Evolutionary conservation across 2,329 filamentous ascomycete genomes (phyloP).

Genomic region (Chaetomium sp.): DNA sequence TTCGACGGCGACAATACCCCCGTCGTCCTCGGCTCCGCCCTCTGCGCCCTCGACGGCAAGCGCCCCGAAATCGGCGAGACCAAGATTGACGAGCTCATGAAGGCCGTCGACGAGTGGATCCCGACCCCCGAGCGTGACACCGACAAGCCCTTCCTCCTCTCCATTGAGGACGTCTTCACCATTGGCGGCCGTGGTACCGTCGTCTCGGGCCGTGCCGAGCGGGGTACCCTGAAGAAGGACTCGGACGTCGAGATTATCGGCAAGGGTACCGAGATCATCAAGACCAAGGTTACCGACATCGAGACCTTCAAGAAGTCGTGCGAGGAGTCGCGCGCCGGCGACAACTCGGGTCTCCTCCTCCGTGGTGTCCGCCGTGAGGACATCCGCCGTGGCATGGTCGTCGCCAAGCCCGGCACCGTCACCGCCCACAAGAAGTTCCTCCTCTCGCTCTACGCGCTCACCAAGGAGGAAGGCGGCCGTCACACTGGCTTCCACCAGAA

Average conservation of each 20-base stretch:
- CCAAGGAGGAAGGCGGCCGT: conserved; percentile 96
- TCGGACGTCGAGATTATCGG: conserved; percentile 92
- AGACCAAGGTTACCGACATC: conserved; percentile 99
- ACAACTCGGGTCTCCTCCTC: conserved; percentile 96
- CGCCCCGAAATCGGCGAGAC: conserved; percentile 80
- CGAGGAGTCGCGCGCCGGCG: conserved; percentile 91
- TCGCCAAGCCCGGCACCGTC: conserved; percentile 78
- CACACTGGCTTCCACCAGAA: conserved; percentile 95
- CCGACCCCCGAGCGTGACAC: conserved; percentile 90
- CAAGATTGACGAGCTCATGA: conserved; percentile 90
- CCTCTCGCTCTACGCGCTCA: conserved; percentile 93
- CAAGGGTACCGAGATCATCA: conserved; percentile 78
- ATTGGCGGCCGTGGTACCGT: conserved; percentile 95
- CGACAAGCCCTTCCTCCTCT: conserved; percentile 99
- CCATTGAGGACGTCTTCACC: conserved; percentile 90
- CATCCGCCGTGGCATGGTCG: conserved; percentile 90
- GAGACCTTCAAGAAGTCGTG: conserved; percentile 99
- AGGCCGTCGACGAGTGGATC: conserved; percentile 93
- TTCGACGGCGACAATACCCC: conserved; percentile 98
- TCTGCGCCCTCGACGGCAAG: conserved; percentile 88
- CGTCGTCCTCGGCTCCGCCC: conserved; percentile 94
- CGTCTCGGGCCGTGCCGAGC: conserved; percentile 95
- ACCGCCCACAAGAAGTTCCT: conserved; percentile 92
- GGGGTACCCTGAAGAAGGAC: conserved; percentile 90
- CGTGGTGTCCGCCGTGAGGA: conserved; percentile 97